Percentiles rank a stretch among this genome's conserved stretches.
These are phyloP conservation scores for Ascochyta lentis DNA, from an alignment of 2,329 filamentous ascomycete species.

Conservation along the genomic window DNA sequence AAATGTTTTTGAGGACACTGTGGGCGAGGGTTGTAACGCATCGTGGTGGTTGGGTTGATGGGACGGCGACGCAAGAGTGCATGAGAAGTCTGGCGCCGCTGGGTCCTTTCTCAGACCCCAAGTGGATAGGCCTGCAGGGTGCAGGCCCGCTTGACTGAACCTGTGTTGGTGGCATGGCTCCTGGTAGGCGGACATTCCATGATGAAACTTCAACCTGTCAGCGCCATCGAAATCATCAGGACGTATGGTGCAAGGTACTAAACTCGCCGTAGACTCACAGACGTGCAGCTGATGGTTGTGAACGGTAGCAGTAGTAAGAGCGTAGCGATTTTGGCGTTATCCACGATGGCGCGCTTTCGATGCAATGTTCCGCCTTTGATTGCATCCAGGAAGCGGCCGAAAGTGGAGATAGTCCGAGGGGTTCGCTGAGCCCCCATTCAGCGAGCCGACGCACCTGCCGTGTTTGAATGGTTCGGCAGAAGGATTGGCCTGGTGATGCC, in stretches of 20 bases:
- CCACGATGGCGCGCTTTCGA: constrained; percentile 9
- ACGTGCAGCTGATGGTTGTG: constrained; percentile 1
- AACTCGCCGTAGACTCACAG: neutral
- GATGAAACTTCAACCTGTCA: constrained; percentile 27
- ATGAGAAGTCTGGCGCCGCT: constrained; percentile 34
- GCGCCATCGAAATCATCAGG: constrained; percentile 28
- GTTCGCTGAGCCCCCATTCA: constrained; percentile 22
- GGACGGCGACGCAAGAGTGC: constrained; percentile 31
- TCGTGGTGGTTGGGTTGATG: constrained; percentile 28
- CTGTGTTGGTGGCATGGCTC: constrained; percentile 18
- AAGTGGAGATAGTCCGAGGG: constrained; percentile 33
- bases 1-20: constrained; percentile 11
- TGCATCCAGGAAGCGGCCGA: constrained; percentile 25
- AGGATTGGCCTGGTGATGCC: constrained; percentile 21
- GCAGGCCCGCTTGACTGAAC: constrained; percentile 37
- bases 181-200: constrained; percentile 8
- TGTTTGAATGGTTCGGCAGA: constrained; percentile 24
- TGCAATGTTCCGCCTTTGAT: constrained; percentile 27
- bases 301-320: constrained; percentile 21
- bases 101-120: constrained; percentile 27
- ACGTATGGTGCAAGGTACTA: constrained; percentile 11
- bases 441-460: constrained; percentile 39
- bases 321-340: constrained; percentile 17
- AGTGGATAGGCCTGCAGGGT: constrained; percentile 32
- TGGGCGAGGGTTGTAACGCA: constrained; percentile 23